Evolutionary conservation across 2,329 filamentous ascomycete genomes (phyloP).

Genomic region (Calonectria honghensis): DNA sequence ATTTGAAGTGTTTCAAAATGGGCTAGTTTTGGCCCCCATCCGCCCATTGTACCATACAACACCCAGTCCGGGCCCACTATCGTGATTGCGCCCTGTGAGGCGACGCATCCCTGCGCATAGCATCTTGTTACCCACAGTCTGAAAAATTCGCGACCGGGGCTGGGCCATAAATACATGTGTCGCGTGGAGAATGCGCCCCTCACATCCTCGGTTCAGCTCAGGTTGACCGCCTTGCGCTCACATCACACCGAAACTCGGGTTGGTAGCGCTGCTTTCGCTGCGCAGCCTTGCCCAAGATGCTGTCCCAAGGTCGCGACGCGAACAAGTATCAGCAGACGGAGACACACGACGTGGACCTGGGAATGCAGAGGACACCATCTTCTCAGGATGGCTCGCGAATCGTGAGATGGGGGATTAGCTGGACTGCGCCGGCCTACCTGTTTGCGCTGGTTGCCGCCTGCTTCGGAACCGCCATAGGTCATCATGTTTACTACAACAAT

Average conservation of each 20-base stretch:
- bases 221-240: background rate
- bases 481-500: slow-evolving; percentile 1
- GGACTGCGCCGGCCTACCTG: background rate
- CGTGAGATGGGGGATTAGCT: slow-evolving; percentile 11
- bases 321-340: background rate
- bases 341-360: background rate
- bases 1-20: background rate
- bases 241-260: background rate
- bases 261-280: background rate
- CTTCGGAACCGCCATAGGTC: background rate
- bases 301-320: background rate
- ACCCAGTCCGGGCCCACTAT: background rate
- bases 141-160: background rate
- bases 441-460: background rate
- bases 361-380: background rate
- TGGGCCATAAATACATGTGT: background rate
- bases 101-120: background rate
- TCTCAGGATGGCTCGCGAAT: background rate
- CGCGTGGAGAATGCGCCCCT: background rate
- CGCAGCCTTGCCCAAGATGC: slow-evolving; percentile 4
- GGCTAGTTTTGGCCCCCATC: background rate
- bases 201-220: background rate
- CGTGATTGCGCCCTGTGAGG: background rate
- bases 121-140: background rate
- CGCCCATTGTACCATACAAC: background rate